phyloP scores from a whole-genome alignment of 2,329 filamentous ascomycete genomes.

The Albophoma yamanashiensis region DNA sequence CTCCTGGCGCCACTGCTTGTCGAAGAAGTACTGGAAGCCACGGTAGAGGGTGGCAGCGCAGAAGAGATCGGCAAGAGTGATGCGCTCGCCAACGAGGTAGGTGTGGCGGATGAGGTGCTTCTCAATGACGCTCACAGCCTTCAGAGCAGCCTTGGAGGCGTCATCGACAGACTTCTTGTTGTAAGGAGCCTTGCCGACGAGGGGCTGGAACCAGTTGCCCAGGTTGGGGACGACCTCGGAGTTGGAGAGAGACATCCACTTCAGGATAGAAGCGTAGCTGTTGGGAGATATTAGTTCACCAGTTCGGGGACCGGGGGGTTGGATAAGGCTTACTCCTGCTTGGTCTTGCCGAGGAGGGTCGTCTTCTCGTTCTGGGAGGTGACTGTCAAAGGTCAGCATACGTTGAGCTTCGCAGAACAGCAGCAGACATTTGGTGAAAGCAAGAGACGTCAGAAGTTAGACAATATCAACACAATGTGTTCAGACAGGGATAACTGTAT shows the following conservation, averaged over 20 bases:
- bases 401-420: neutral
- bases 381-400: slow-evolving; percentile 47
- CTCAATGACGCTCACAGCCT: slow-evolving; percentile 66
- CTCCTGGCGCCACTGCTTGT: slow-evolving; percentile 74
- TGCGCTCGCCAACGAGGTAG: slow-evolving; percentile 93
- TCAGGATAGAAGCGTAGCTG: slow-evolving; percentile 88
- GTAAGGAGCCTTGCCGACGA: slow-evolving; percentile 73
- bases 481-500: slow-evolving; percentile 99
- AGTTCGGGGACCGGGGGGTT: neutral
- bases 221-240: slow-evolving; percentile 65
- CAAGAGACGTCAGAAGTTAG: slow-evolving; percentile 61
- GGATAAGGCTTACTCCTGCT: slow-evolving; percentile 71
- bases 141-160: slow-evolving; percentile 54
- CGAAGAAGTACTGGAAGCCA: slow-evolving; percentile 90
- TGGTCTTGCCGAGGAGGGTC: slow-evolving; percentile 97
- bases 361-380: slow-evolving; percentile 99
- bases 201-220: slow-evolving; percentile 75
- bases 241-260: slow-evolving; percentile 98
- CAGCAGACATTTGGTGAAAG: neutral
- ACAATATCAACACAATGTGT: slow-evolving; percentile 77
- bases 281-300: neutral
- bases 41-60: slow-evolving; percentile 66
- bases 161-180: slow-evolving; percentile 98
- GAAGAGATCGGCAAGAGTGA: slow-evolving; percentile 95
- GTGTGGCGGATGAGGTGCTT: slow-evolving; percentile 86